Base-by-base conservation (phyloP, 2,329 filamentous ascomycete species). In the Diaporthe sp. region DNA sequence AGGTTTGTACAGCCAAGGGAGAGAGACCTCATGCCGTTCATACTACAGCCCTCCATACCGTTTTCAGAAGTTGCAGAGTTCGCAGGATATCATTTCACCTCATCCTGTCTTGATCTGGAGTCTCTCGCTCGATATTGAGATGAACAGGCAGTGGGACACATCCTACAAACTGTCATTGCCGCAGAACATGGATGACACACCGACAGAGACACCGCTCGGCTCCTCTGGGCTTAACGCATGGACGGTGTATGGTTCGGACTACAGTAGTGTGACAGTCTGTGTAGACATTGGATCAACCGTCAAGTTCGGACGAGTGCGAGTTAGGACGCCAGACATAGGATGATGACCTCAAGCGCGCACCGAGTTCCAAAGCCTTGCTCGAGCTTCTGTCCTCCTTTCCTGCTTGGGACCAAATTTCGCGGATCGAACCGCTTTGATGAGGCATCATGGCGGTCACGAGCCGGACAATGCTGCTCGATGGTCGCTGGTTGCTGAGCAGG, bases 221-320 rank as follows among this genome's bases (percentile, higher is more conserved):
- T 70, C 22, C 6, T 42, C 34, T 42, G 34, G n/a, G 49, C 34
- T 28, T 55, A 4, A 51, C n/a, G 34, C 46, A 31, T 42, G 65
- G 34, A 28, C 65, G 10, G 3, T 46, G 10, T 53, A 15, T 6
- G 13, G 65, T 53, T 70, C n/a, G 65, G 49, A 70, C 65, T 55
- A 28, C 31, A 22, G 22, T 55, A 70, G 34, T 42, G 46, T 70
- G 49, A 70, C 65, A 55, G 31, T 31, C 46, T 53, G 46, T 28
- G 22, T 25, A 17, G 31, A 68, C 13, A 68, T 39, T 53, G 65
- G 65, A 53, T 39, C n/a, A 68, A 19, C n/a, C 46, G 22, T 53
- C 22, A 53, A 53, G 31, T 68, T 68, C 46, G 49, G 65, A 70
- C n/a, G 65, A 53, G 22, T 13, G 15, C 65, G 34, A 70, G 8